Evolutionary conservation across 768 basidiomycete genomes (phyloP), one percentile per base, ranked within the genome.

Genomic region (Collybia mongolica): DNA sequence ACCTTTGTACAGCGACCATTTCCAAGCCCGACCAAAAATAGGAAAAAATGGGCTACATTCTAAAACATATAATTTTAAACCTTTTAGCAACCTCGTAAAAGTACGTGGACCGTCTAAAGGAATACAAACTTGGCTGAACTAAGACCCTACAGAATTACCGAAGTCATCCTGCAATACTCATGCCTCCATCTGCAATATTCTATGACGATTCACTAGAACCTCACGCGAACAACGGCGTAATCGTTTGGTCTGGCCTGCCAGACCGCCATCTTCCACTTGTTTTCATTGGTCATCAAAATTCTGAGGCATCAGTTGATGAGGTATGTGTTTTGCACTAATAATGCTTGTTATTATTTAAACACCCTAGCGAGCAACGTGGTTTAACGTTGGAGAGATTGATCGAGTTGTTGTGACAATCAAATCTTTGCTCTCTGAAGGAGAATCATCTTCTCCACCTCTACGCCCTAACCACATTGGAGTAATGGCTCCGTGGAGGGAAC

Each of bases 141-240:
- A 6, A 18, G 12, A 4, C 29, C 5, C 45, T 9, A 2, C 47
- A 76, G 75, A 77, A 76, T 53, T 78, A 77, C 55, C 72, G 75
- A 24, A 77, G 76, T 51, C 76, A 79, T 58, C 76, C 76, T 18
- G 76, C 69, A 6, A 80, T 80, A 49, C 63, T 80, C 40, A 80
- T 79, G 78, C 76, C 77, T 11, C 75, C 78, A 9, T 78, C 76
- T 5, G 72, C 77, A 4, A 66, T 80, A n/a, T 80, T 80, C 47
- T 80, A 80, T 54, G 68, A 74, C 43, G 78, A 80, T 52, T 70
- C 69, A 2, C 52, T 80, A 49, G 68, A 73, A 47, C 77, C 78
- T 1, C 74, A 62, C 53, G 77, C 78, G 15, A 57, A 48, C 11
- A 78, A 75, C 60, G 77, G 78, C 18, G 60, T 48, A 15, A 60